Conservation (phyloP, 2,329 filamentous ascomycete species). For the Penicillium paneum region DNA sequence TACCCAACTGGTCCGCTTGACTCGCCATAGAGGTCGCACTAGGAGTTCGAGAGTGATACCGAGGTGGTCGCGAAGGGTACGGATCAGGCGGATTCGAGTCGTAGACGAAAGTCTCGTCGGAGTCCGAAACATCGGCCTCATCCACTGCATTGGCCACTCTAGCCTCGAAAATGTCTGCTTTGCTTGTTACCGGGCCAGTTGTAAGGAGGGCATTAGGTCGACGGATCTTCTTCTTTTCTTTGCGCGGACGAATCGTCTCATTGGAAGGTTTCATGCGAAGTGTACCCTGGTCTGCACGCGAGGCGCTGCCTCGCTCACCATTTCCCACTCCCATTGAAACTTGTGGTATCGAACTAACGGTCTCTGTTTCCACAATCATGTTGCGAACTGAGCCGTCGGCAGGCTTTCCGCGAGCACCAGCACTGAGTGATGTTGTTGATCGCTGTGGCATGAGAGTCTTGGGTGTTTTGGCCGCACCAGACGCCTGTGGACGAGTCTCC, state of each 20-base stretch:
- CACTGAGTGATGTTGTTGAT: slow-evolving; percentile 64
- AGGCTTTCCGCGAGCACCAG: slow-evolving; percentile 62
- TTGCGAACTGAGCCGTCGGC: slow-evolving; percentile 74
- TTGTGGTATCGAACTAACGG: slow-evolving; percentile 85
- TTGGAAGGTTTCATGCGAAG: slow-evolving; percentile 82
- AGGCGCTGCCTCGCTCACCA: slow-evolving; percentile 55
- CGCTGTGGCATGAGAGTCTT: slow-evolving; percentile 59
- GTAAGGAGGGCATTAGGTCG: slow-evolving; percentile 62
- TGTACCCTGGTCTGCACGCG: slow-evolving; percentile 65
- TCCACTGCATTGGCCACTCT: slow-evolving; percentile 95
- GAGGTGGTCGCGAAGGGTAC: slow-evolving; percentile 57
- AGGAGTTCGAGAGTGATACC: slow-evolving; percentile 90
- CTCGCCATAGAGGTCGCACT: slow-evolving; percentile 76
- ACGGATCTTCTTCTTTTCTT: slow-evolving; percentile 81
- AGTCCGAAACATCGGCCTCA: slow-evolving; percentile 93
- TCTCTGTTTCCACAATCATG: slow-evolving; percentile 98
- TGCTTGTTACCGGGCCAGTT: slow-evolving; percentile 68
- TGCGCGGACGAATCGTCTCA: slow-evolving; percentile 94
- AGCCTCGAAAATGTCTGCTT: slow-evolving; percentile 96
- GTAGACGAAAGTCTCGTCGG: slow-evolving; percentile 97
- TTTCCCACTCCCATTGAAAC: slow-evolving; percentile 65
- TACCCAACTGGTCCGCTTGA: slow-evolving; percentile 46
- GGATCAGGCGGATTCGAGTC: slow-evolving; percentile 83
- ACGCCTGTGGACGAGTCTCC: slow-evolving; percentile 35
- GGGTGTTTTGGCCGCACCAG: slow-evolving; percentile 45